Conservation (phyloP, 108 stramenopile genomes). For the Aureococcus anophagefferens region DNA sequence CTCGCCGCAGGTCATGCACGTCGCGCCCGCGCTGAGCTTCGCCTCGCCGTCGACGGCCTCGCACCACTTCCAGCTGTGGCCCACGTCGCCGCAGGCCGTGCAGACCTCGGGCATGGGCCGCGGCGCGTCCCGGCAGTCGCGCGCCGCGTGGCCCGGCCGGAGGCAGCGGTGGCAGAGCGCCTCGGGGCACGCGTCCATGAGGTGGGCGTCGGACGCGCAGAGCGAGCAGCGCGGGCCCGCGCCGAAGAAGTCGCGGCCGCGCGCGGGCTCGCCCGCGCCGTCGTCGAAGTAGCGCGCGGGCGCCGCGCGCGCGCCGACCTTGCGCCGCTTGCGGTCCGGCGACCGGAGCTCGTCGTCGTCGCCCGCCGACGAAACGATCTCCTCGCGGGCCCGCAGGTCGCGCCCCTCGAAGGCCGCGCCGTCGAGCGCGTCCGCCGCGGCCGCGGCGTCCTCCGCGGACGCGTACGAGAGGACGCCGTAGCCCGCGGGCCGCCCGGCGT, state of each 20-base stretch:
- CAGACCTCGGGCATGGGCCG: background rate
- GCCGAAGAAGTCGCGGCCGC: too few species aligned
- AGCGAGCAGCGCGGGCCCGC: background rate
- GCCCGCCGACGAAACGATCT: too few species aligned
- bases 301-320: too few species aligned
- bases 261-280: background rate
- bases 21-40: background rate
- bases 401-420: background rate
- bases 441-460: background rate
- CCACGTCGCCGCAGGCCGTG: background rate
- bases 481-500: background rate
- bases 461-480: background rate
- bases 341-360: background rate
- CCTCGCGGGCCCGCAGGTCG: background rate
- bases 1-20: background rate
- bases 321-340: too few species aligned
- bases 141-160: background rate
- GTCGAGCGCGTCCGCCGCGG: background rate
- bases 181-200: background rate
- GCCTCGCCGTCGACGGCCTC: background rate
- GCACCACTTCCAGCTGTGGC: background rate
- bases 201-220: background rate
- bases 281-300: background rate
- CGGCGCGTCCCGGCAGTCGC: background rate
- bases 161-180: background rate